Evolutionary conservation across 345 rosid genomes (phyloP).

Genomic region (Adansonia digitata): DNA sequence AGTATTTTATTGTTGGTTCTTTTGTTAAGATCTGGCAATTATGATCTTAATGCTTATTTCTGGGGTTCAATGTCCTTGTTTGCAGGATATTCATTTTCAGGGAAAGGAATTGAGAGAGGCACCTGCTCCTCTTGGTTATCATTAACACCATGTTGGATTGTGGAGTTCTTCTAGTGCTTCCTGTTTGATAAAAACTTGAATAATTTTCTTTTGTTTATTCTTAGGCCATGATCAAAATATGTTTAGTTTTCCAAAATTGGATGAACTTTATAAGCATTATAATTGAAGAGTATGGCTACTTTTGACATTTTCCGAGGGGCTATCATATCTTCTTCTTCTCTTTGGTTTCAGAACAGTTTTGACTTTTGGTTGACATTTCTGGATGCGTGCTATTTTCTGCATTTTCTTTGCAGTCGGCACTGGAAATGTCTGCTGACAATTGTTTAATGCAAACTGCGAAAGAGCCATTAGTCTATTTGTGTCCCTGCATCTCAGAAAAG

Average conservation of each 20-base stretch:
- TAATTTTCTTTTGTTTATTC: background rate
- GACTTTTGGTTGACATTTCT: background rate
- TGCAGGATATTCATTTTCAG: slow-evolving; percentile 67
- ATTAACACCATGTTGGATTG: slow-evolving; percentile 15
- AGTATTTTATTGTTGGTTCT: no score
- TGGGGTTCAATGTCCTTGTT: background rate
- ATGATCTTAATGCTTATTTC: background rate
- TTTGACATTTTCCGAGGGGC: background rate
- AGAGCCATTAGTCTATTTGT: no score
- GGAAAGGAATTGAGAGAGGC: slow-evolving; percentile 68
- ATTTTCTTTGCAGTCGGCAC: no score
- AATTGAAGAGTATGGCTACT: background rate
- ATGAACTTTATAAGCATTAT: background rate
- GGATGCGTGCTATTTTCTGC: no score
- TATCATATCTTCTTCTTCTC: background rate
- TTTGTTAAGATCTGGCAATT: no score
- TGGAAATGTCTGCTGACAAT: no score
- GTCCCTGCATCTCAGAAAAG: background rate
- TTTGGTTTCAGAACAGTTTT: background rate
- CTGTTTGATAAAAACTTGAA: background rate
- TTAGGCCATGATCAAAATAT: background rate
- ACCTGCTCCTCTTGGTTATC: slow-evolving; percentile 72
- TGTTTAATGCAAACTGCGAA: no score
- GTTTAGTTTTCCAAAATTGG: background rate
- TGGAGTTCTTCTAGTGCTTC: background rate